Evolutionary conservation across 2,329 filamentous ascomycete genomes (phyloP).

Genomic region (Xylaria sp.): DNA sequence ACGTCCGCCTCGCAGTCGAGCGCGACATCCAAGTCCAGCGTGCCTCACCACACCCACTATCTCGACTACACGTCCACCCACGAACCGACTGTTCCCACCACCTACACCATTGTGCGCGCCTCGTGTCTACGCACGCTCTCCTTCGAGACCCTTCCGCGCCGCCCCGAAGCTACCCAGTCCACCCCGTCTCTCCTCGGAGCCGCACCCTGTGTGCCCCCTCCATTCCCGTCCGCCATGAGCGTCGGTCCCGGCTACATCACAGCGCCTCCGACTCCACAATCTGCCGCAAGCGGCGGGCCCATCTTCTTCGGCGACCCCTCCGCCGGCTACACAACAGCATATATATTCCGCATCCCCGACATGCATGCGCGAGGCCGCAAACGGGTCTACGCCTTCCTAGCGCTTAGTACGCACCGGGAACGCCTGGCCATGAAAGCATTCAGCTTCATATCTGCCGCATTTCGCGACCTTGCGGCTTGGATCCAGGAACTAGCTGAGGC

Average conservation of each 20-base stretch:
- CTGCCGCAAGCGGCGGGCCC: conserved; percentile 68
- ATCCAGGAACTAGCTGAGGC: conserved; percentile 73
- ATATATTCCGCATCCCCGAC: conserved; percentile 76
- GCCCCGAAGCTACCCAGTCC: conserved; percentile 56
- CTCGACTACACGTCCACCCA: conserved; percentile 76
- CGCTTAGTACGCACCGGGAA: conserved; percentile 73
- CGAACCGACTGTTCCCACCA: conserved; percentile 69
- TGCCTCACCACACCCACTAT: conserved; percentile 69
- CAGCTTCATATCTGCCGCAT: conserved; percentile 69
- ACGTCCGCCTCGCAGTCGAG: conserved; percentile 65
- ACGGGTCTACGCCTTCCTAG: conserved; percentile 75
- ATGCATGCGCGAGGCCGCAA: conserved; percentile 74
- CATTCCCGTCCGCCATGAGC: conserved; percentile 52
- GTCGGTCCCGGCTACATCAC: conserved; percentile 62
- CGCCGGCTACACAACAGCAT: conserved; percentile 75
- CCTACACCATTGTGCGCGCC: conserved; percentile 73
- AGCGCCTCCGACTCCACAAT: conserved; percentile 60
- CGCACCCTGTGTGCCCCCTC: conserved; percentile 54
- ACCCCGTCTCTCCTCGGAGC: conserved; percentile 44
- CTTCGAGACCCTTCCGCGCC: conserved; percentile 72
- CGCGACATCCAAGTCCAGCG: conserved; percentile 60
- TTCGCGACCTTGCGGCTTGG: conserved; percentile 72
- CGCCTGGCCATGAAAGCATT: conserved; percentile 74
- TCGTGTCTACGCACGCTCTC: conserved; percentile 74
- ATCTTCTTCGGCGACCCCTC: conserved; percentile 75